phyloP scores from a whole-genome alignment of 371 early-diverging fungal genomes.

The Lichtheimia hyalospora region DNA sequence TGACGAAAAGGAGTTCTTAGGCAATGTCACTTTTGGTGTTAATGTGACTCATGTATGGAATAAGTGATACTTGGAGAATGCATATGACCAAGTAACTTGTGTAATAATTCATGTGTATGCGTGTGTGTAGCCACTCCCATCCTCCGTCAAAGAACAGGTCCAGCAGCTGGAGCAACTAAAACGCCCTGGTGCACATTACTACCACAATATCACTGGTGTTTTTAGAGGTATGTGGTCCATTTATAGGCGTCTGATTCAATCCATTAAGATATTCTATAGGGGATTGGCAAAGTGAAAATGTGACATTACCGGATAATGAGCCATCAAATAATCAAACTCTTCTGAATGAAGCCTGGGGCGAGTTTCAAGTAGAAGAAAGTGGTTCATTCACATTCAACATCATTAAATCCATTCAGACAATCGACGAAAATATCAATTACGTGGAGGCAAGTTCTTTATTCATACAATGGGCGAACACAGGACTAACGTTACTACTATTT shows the following conservation, averaged over 20 bases:
- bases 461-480: not conserved
- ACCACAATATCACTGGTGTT: constrained; percentile 64
- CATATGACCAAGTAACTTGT: no score
- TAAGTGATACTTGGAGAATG: no score
- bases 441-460: constrained; percentile 42
- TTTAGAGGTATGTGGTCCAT: constrained; percentile 48
- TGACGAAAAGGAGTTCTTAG: constrained; percentile 38
- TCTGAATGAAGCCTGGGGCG: constrained; percentile 32
- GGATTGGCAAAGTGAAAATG: constrained; percentile 36
- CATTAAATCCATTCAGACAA: constrained; percentile 45
- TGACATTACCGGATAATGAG: constrained; percentile 22
- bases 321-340: constrained; percentile 27
- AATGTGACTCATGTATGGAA: constrained; percentile 52
- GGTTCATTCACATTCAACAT: constrained; percentile 46
- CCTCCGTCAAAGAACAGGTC: constrained; percentile 28
- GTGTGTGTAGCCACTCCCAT: constrained; percentile 42
- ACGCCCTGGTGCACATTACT: constrained; percentile 40
- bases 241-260: not conserved
- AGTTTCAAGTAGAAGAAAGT: constrained; percentile 30
- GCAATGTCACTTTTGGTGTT: constrained; percentile 53
- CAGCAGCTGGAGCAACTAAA: constrained; percentile 23
- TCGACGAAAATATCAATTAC: constrained; percentile 48
- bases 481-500: not conserved
- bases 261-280: constrained; percentile 14
- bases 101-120: not conserved